Conservation (phyloP, 176 grass and related monocot species). For the Hyparrhenia diplandra region DNA sequence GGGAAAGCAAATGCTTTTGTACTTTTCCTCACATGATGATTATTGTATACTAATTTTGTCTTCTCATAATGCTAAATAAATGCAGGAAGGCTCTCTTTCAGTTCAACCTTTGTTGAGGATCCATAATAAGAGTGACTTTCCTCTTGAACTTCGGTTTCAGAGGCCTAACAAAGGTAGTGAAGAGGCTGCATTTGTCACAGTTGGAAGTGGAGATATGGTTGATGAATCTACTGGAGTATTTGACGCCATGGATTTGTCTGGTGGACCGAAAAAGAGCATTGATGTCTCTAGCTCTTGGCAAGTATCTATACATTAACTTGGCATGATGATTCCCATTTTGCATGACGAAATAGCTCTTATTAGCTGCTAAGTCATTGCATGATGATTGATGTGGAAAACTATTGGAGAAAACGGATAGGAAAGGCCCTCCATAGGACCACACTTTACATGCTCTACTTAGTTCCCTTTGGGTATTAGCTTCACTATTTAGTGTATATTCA, state of each 20-base stretch:
- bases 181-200: conserved; percentile 58
- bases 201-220: conserved; percentile 65
- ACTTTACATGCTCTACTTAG: not conserved
- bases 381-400: conserved; percentile 1
- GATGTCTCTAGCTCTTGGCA: conserved; percentile 83
- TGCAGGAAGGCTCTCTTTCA: conserved; percentile 72
- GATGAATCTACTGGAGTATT: conserved; percentile 75
- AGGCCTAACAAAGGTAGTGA: conserved; percentile 50
- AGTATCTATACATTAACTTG: conserved; percentile 21
- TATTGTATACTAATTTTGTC: conserved; percentile 20
- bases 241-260: conserved; percentile 71
- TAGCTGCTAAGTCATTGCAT: conserved; percentile 7
- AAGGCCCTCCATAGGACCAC: not conserved
- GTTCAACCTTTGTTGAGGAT: conserved; percentile 74
- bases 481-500: too few species aligned
- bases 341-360: conserved; percentile 3
- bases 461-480: not conserved
- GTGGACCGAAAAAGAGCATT: conserved; percentile 68
- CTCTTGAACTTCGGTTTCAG: conserved; percentile 66
- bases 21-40: conserved; percentile 11
- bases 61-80: conserved; percentile 33
- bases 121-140: conserved; percentile 74
- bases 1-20: conserved; percentile 16
- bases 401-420: not conserved
- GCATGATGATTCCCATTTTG: conserved; percentile 14